Percentiles rank a stretch among this genome's conserved stretches.
Conservation (phyloP, 73 alveolate species). For the Paramecium sonneborni region DNA sequence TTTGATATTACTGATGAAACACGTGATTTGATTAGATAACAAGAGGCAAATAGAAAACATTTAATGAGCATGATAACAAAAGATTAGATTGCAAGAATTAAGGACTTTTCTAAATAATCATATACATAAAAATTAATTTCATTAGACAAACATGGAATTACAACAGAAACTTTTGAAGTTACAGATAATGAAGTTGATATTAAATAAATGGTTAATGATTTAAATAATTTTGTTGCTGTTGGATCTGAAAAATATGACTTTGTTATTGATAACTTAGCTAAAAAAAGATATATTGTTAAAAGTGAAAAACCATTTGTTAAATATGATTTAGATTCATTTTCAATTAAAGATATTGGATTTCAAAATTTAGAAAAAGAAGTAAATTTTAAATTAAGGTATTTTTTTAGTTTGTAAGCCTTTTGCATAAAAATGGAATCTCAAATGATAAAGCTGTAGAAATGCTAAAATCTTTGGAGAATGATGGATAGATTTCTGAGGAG, state of each 20-base stretch:
- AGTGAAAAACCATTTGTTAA: slow-evolving; percentile 24
- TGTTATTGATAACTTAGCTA: neutral
- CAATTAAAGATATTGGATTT: neutral
- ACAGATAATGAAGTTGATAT: neutral
- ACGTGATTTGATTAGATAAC: neutral
- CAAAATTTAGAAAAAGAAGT: neutral
- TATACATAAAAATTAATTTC: neutral
- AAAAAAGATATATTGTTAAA: slow-evolving; percentile 20
- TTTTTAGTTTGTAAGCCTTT: neutral
- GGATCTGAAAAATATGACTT: neutral
- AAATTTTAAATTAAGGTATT: neutral
- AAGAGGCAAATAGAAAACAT: slow-evolving; percentile 10
- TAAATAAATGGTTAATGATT: neutral
- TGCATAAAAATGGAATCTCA: neutral
- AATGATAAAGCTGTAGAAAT: neutral
- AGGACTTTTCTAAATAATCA: neutral
- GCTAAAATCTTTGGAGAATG: neutral
- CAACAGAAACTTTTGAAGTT: slow-evolving; percentile 45
- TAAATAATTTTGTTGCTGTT: slow-evolving; percentile 23
- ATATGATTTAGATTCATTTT: neutral
- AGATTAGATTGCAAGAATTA: neutral
- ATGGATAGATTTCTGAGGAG: slow-evolving; percentile 17
- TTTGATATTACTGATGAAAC: slow-evolving; percentile 21
- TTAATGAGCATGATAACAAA: neutral
- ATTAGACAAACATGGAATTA: neutral